Evolutionary conservation across 2,329 filamentous ascomycete species (phyloP), one percentile per base, ranked within the genome.

Genomic region (Furcasterigmium furcatum): DNA sequence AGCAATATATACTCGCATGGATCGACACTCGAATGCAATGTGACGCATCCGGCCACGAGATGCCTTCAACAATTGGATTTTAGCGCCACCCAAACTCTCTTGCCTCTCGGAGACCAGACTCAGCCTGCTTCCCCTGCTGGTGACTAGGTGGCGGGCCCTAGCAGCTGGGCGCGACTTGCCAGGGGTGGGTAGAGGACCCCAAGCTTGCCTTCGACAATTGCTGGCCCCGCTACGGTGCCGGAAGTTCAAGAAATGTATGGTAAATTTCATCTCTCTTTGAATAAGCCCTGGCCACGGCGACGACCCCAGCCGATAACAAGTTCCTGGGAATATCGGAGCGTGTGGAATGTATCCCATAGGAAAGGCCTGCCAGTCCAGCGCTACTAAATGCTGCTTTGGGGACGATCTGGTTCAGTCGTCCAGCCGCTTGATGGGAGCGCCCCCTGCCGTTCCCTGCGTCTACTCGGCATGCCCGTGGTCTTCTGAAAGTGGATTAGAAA

Each of bases 41-140:
- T 12, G 24, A n/a, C n/a, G n/a, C n/a, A n/a, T n/a, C n/a, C n/a
- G n/a, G n/a, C n/a, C n/a, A 27, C 24, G 12, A 27, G 24, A 12
- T 27, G 24, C 24, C 24, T 27, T 7, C 32, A 35, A 9, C 32
- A 35, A 9, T n/a, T n/a, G 32, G 35, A 39, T 40, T 39, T 19
- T 36, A 38, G 44, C n/a, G 44, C 42, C 42, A 38, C 44, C 39
- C 24, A 25, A 46, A 46, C 44, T 46, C 29, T 46, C 42, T 24
- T 42, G 29, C 36, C 19, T 35, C 34, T 21, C 16, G 32, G 32
- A 42, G 27, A 27, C 44, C 32, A 35, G 14, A 22, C 9, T n/a
- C 32, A 5, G 32, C 9, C 7, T 12, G 24, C 24, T 27, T 12
- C n/a, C n/a, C n/a, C n/a, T n/a, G n/a, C 29, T 10, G 10, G 29